Conservation (phyloP, 2,329 filamentous ascomycete species). For the Colletotrichum orbiculare region DNA sequence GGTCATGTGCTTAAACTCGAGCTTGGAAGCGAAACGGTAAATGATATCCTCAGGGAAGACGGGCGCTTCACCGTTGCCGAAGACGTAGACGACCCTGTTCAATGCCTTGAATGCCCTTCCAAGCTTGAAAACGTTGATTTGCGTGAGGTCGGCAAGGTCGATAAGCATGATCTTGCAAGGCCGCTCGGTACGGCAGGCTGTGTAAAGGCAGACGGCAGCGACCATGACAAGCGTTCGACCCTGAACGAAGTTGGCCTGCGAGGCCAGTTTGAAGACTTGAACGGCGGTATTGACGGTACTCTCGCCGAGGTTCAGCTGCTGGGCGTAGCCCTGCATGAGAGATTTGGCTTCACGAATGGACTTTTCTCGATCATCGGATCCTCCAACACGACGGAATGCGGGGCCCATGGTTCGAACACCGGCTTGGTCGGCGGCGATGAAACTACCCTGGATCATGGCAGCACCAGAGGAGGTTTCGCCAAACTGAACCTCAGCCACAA, state of each 20-base stretch:
- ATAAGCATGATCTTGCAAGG: conserved; percentile 93
- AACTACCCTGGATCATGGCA: conserved; percentile 90
- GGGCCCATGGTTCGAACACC: conserved; percentile 76
- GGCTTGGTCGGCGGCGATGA: conserved; percentile 86
- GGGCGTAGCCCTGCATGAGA: conserved; percentile 71
- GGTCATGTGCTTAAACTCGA: conserved; percentile 87
- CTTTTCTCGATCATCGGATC: conserved; percentile 68
- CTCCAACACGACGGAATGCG: conserved; percentile 69
- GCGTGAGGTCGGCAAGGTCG: conserved; percentile 86
- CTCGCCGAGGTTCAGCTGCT: conserved; percentile 69
- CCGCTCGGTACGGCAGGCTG: conserved; percentile 82
- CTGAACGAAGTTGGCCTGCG: conserved; percentile 81
- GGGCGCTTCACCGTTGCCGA: conserved; percentile 63
- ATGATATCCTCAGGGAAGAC: conserved; percentile 92
- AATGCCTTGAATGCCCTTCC: conserved; percentile 90
- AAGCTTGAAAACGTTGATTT: conserved; percentile 91
- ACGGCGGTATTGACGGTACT: conserved; percentile 70
- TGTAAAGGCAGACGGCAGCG: conserved; percentile 90
- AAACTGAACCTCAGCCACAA: conserved; percentile 92
- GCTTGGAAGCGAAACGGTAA: conserved; percentile 87
- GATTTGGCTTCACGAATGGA: conserved; percentile 68
- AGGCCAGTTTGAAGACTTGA: conserved; percentile 81
- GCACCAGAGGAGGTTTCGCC: conserved; percentile 88
- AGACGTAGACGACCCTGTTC: conserved; percentile 44
- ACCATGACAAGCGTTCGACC: conserved; percentile 88